These are phyloP conservation scores for Citrus australasica DNA, from an alignment of 345 rosid species.

Conservation along the genomic window DNA sequence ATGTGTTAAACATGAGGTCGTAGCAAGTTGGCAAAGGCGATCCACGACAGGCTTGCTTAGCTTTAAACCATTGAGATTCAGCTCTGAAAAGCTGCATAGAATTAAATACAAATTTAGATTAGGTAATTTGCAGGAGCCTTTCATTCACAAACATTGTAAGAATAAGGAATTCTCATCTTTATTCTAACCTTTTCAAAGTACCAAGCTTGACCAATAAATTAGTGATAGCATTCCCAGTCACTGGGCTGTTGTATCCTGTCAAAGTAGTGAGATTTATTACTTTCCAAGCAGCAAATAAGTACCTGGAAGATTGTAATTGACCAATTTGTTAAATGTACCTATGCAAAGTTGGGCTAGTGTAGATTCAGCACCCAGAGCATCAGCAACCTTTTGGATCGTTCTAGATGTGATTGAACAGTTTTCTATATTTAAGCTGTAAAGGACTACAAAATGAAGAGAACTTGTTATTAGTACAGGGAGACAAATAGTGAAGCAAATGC, in stretches of 20 bases:
- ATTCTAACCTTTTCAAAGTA: conserved; percentile 52
- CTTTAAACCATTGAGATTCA: conserved; percentile 76
- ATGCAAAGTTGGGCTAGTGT: conserved; percentile 67
- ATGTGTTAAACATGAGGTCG: conserved; percentile 55
- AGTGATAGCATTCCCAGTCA: conserved; percentile 61
- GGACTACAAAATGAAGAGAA: conserved; percentile 44
- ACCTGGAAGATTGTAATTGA: neutral
- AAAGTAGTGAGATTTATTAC: conserved; percentile 4
- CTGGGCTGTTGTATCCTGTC: conserved; percentile 67
- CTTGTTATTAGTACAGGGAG: neutral
- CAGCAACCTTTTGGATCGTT: conserved; percentile 71
- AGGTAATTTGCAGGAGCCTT: neutral
- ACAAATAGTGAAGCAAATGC: neutral
- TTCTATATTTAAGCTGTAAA: conserved; percentile 77
- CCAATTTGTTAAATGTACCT: conserved; percentile 40
- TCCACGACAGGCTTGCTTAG: conserved; percentile 59
- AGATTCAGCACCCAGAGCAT: conserved; percentile 55
- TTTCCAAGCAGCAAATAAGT: conserved; percentile 9
- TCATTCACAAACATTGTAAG: neutral
- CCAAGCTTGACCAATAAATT: conserved; percentile 63
- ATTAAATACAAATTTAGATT: conserved; percentile 4
- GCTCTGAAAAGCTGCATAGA: conserved; percentile 64
- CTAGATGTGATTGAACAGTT: conserved; percentile 82
- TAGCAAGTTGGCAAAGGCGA: conserved; percentile 68
- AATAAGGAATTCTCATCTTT: conserved; percentile 7